phyloP scores from a whole-genome alignment of 1,139 yeast species.

The Taphrina confusa region DNA sequence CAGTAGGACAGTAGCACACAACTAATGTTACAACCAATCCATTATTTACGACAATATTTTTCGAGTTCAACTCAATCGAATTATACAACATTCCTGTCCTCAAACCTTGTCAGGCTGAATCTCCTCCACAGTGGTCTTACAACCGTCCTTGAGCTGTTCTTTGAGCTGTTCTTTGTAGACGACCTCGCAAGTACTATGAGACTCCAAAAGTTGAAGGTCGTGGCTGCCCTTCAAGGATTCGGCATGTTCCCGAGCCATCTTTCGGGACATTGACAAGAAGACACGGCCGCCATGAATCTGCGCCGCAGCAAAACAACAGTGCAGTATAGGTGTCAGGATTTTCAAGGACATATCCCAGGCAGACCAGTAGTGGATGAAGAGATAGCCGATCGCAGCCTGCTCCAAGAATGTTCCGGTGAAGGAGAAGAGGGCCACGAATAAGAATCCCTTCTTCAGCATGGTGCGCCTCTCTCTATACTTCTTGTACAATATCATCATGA shows the following conservation, averaged over 20 bases:
- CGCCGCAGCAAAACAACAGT: conserved; percentile 19
- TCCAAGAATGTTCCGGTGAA: conserved; percentile 18
- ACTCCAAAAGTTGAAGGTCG: background rate
- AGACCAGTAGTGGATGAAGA: conserved; percentile 7
- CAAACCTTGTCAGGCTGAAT: too few relatives aligned
- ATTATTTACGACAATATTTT: too few relatives aligned
- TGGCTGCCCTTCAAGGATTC: background rate
- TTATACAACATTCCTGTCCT: too few relatives aligned
- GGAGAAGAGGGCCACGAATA: conserved; percentile 12
- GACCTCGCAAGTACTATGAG: background rate
- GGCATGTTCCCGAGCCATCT: conserved; percentile 22
- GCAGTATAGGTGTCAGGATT: conserved; percentile 19
- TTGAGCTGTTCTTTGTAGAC: background rate
- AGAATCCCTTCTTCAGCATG: conserved; percentile 11
- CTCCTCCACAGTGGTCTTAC: conserved; percentile 2
- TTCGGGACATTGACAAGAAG: conserved; percentile 18
- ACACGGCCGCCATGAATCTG: conserved; percentile 22
- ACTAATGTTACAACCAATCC: too few relatives aligned
- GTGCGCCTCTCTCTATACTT: background rate
- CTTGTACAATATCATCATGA: conserved; percentile 13
- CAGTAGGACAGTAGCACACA: background rate
- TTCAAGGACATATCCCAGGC: conserved; percentile 19
- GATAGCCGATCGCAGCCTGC: conserved; percentile 16
- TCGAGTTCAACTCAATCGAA: too few relatives aligned
- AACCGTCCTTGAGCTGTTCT: background rate